Conservation (phyloP, 345 rosid species). For the Aquilaria yunnanensis region DNA sequence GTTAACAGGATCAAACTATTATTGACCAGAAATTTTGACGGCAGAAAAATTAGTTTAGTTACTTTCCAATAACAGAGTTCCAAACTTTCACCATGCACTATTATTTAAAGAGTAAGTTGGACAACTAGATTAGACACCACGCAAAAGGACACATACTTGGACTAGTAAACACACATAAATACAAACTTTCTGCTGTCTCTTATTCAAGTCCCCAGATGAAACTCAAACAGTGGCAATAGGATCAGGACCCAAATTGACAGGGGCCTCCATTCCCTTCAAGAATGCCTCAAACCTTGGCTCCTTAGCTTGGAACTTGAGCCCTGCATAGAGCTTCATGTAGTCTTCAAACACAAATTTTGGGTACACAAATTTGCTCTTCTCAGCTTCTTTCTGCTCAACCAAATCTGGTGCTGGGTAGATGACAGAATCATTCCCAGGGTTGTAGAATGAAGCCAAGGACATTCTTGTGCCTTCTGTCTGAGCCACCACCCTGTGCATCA, state of each 20-base stretch:
- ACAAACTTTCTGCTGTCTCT: too few species aligned
- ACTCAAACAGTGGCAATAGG: constrained; percentile 31
- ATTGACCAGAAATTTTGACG: too few species aligned
- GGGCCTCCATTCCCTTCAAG: constrained; percentile 43
- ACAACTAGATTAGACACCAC: too few species aligned
- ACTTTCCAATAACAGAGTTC: too few species aligned
- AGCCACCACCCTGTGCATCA: constrained; percentile 59
- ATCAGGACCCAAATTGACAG: constrained; percentile 15
- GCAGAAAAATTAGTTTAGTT: too few species aligned
- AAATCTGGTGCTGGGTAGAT: constrained; percentile 58
- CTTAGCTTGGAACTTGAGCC: constrained; percentile 72
- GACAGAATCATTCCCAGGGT: constrained; percentile 70
- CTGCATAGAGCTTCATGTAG: constrained; percentile 75
- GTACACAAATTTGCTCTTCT: constrained; percentile 21
- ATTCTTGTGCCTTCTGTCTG: constrained; percentile 65
- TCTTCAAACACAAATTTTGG: constrained; percentile 78
- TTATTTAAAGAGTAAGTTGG: too few species aligned
- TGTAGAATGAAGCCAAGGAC: constrained; percentile 84
- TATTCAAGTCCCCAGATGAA: background rate
- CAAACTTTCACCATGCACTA: too few species aligned
- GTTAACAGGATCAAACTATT: too few species aligned
- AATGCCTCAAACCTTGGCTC: constrained; percentile 69
- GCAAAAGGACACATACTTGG: too few species aligned
- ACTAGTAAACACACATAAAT: too few species aligned
- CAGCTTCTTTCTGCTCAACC: constrained; percentile 32